Evolutionary conservation across 2,329 filamentous ascomycete species (phyloP).

Genomic region (Graphiopsis chlorocephala): DNA sequence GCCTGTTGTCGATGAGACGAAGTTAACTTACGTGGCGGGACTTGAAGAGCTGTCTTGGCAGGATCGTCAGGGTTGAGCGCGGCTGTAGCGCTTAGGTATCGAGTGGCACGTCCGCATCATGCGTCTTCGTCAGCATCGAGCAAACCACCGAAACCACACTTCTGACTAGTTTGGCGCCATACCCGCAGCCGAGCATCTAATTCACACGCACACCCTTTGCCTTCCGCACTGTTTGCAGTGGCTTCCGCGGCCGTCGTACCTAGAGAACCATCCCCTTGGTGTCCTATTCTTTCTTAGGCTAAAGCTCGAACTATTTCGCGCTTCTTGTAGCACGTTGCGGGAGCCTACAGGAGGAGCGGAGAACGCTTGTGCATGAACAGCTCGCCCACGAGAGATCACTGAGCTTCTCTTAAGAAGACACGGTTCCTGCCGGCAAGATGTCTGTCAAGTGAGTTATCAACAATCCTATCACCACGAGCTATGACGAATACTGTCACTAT

Average conservation of each 20-base stretch:
- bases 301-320: slow-evolving; percentile 6
- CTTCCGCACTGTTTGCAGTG: slow-evolving; percentile 2
- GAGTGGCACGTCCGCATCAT: neutral
- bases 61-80: neutral
- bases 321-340: slow-evolving; percentile 13
- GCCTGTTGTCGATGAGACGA: neutral
- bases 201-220: neutral
- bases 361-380: slow-evolving; percentile 13
- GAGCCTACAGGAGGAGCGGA: slow-evolving; percentile 8
- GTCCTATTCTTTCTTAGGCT: slow-evolving; percentile 9
- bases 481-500: slow-evolving; percentile 4
- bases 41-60: neutral
- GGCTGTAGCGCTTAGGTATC: neutral
- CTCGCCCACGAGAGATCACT: neutral
- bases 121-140: neutral
- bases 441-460: slow-evolving; percentile 24
- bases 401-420: neutral
- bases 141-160: slow-evolving; percentile 1
- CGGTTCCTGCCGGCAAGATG: slow-evolving; percentile 19
- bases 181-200: slow-evolving; percentile 6
- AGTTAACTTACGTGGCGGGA: neutral
- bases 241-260: neutral
- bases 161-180: slow-evolving; percentile 3
- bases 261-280: neutral
- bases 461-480: neutral